Evolutionary conservation across 148 eudicot genomes (phyloP).

Genomic region (Hydrangea macrophylla): DNA sequence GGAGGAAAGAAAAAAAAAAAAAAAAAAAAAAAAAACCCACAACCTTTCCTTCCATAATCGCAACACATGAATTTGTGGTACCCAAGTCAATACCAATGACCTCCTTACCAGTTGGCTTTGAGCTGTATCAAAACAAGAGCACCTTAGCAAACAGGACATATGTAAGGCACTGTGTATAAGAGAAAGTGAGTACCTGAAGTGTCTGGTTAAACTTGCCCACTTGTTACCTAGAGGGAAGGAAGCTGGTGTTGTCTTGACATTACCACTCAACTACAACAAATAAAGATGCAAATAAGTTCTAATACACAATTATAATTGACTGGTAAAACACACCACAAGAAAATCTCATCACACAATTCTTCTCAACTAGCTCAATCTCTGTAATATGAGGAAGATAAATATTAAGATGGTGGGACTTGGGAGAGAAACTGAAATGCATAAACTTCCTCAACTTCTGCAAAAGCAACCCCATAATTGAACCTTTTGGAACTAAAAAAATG

Average conservation of each 20-base stretch:
- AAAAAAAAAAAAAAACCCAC: neutral
- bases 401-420: no score
- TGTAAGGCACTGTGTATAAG: neutral
- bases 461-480: no score
- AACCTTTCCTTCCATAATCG: slow-evolving; percentile 41
- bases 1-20: neutral
- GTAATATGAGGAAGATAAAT: no score
- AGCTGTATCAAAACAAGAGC: slow-evolving; percentile 17
- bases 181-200: slow-evolving; percentile 23
- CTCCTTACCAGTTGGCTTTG: slow-evolving; percentile 22
- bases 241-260: slow-evolving; percentile 14
- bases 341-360: no score
- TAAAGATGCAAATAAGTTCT: neutral
- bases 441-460: no score
- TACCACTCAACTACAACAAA: slow-evolving; percentile 22
- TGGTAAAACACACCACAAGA: no score
- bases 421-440: no score
- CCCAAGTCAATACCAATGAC: slow-evolving; percentile 40
- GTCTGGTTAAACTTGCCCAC: slow-evolving; percentile 23
- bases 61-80: slow-evolving; percentile 41
- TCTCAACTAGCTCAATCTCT: no score
- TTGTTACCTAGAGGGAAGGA: slow-evolving; percentile 9
- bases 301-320: no score
- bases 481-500: no score
- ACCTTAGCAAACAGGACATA: neutral